Base-by-base conservation (phyloP, 2,329 filamentous ascomycete genomes). In the Dactylellina sp. region DNA sequence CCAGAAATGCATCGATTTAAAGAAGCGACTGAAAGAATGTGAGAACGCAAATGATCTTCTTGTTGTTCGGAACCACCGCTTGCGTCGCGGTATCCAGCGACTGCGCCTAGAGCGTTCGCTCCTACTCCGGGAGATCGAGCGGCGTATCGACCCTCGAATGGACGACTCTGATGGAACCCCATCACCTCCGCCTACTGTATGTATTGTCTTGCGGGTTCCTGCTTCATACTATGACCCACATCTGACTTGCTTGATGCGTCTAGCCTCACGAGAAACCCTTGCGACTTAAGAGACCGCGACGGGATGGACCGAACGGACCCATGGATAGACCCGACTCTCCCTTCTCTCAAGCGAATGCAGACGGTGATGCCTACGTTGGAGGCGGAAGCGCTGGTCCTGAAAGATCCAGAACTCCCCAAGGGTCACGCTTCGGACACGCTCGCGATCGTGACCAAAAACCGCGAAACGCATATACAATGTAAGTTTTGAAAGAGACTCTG, bases 1-100 rank as follows among this genome's bases (percentile, higher is more conserved):
- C 79, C 88, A 92, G 76, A 98, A 99, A 87, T 98, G 94, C 82
- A 92, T 97, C 80, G 91, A 96, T 78, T 87, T 99, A 20, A 96
- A 96, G 83, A 91, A 92, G 78, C 91, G 95, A 75, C 91, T 95
- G 76, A 91, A 89, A 80, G 93, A 97, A 81, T 92, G 98, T 78
- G 93, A 98, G 81, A 89, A 92, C 72, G 90, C 92, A 79, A 97
- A 97, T 81, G 93, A 97, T 78, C 87, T 91, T 66, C 90, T 92
- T 50, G 88, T 92, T 61, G 84, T 92, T 60, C 90, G 92, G 57
- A 90, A 97, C 76, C 85, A 87, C 42, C 90, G 93, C 52, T 87
- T 96, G 75, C 89, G 91, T 81, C 89, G 93, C 76, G 91, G 92
- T 79, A 90, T 97, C 77, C 90, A 96, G 81, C 97, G 98, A 83